A percentile compares a stretch with the other conserved stretches of the same genome.
These are phyloP conservation scores for Aspergillus bertholletiae DNA, from an alignment of 495 filamentous ascomycete genomes.

Conservation along the genomic window DNA sequence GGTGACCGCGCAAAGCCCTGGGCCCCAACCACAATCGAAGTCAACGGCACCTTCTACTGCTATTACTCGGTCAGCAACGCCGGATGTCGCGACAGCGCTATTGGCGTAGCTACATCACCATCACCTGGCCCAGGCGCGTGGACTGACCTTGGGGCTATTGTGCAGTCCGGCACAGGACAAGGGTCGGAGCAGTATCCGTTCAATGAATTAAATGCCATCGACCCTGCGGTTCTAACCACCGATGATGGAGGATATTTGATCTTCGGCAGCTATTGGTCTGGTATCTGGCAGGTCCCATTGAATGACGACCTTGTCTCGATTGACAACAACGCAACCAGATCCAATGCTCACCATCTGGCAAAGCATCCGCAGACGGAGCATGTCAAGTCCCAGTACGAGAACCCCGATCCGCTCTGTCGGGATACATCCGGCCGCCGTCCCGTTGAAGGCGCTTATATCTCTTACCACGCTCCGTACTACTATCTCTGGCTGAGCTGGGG, in stretches of 20 bases:
- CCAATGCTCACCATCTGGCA: slow-evolving; percentile 33
- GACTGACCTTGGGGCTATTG: slow-evolving; percentile 45
- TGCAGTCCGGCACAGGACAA: slow-evolving; percentile 35
- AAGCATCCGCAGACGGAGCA: slow-evolving; percentile 22
- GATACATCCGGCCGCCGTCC: slow-evolving; percentile 35
- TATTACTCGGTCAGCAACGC: slow-evolving; percentile 71
- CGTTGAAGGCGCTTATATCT: slow-evolving; percentile 51
- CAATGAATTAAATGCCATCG: slow-evolving; percentile 68
- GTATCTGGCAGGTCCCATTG: slow-evolving; percentile 63
- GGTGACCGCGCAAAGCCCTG: slow-evolving; percentile 36
- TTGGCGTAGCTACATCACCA: slow-evolving; percentile 64
- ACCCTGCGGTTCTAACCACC: slow-evolving; percentile 55
- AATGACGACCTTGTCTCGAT: slow-evolving; percentile 34
- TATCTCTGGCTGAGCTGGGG: slow-evolving; percentile 73
- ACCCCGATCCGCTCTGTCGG: slow-evolving; percentile 29
- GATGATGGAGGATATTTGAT: slow-evolving; percentile 49
- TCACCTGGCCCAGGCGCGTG: slow-evolving; percentile 61
- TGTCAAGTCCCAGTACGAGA: slow-evolving; percentile 17
- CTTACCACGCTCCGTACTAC: slow-evolving; percentile 54
- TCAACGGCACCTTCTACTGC: slow-evolving; percentile 60
- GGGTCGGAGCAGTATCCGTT: slow-evolving; percentile 47
- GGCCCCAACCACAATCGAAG: slow-evolving; percentile 61
- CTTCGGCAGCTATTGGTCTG: slow-evolving; percentile 72
- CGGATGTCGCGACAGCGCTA: slow-evolving; percentile 63
- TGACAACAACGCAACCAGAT: slow-evolving; percentile 17